Base-by-base conservation (phyloP, 2,329 filamentous ascomycete species). In the Aspergillus jensenii region DNA sequence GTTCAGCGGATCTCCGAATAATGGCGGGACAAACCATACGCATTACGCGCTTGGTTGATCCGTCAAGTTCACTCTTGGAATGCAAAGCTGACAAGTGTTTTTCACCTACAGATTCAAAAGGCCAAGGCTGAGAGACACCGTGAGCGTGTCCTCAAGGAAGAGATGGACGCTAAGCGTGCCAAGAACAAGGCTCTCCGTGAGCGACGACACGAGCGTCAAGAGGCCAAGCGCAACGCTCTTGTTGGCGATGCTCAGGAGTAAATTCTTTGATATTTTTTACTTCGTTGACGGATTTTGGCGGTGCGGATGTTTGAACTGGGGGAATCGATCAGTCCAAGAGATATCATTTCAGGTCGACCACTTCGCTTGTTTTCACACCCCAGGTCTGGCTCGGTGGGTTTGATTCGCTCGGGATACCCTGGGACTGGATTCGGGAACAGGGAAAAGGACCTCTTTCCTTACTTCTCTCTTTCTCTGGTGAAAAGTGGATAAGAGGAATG, bases 151-250 rank as follows among this genome's bases (percentile, higher is more conserved):
- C 87, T 99, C 82, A 93, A 96, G 90, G 93, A 98, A 80, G 93
- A 98, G 86, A 99, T 99, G 95, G 95, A 98, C 80, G 91, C 90
- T 86, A 98, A 96, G 89, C 92, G 95, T 84, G 91, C 92, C 81
- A 97, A 96, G 92, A 98, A 92, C 88, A 98, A 97, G 93, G 95
- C 95, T 78, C 95, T 95, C 75, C 92, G 95, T 84, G 95, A 98
- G 90, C 90, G 95, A 86, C 95, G 95, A 89, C 82, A 88, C 82
- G 91, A 96, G 86, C 90, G 96, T 82, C 86, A 89, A 79, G 81
- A 84, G 78, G 88, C 90, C 80, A 99, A 99, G 93, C 88, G 92
- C 80, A 89, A 86, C 77, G 92, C 91, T 76, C 79, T 96, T 79
- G 78, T 89, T 75, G 91, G 84, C 78, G 91, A 92, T 75, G 85